Evolutionary conservation across 148 eudicot species (phyloP), one percentile per base, ranked within the genome.

Genomic region (Dysphania ambrosioides): DNA sequence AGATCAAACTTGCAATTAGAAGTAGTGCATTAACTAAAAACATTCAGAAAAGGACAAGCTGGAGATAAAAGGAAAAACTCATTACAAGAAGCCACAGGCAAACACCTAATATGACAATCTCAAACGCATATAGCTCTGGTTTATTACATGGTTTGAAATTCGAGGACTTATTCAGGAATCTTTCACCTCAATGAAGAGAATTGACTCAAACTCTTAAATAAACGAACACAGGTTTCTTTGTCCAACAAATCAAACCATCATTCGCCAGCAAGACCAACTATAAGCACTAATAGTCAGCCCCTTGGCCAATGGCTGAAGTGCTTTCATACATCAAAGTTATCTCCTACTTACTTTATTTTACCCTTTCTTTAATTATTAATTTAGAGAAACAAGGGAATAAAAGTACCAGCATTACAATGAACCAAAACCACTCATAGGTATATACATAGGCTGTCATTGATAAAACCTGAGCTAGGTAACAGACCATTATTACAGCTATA

Each of bases 1-100:
- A 66, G 41, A 72, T 5, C 36, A 49, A 76, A 60, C 8, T 70
- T 79, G 19, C 29, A 67, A 18, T 69, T 66, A 44, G 61, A 18
- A 56, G 36, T 13, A 47, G 16, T 2, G 40, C 59, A 38, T 30
- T 38, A 57, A 42, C 40, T 40, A 4, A 40, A 8, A 76, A 15
- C 31, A 38, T 65, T 9, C 10, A 66, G 15, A 16, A 63, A 10
- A 41, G 21, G 6, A 15, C 31, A 24, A 11, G 21, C n/a, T 26
- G 49, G 15, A 64, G 66, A 66, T 23, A 40, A 66, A 36, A 36
- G 15, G n/a, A 11, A 59, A 1, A 26, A 29, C 11, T 5, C 26
- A 36, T 27, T 12, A 38, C 21, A 12, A 24, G 55, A 23, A 41
- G 32, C 55, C 18, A 41, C 24, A 67, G 13, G 71, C 4, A 47